phyloP scores from a whole-genome alignment of 345 rosid genomes.

The Hibiscus syriacus region DNA sequence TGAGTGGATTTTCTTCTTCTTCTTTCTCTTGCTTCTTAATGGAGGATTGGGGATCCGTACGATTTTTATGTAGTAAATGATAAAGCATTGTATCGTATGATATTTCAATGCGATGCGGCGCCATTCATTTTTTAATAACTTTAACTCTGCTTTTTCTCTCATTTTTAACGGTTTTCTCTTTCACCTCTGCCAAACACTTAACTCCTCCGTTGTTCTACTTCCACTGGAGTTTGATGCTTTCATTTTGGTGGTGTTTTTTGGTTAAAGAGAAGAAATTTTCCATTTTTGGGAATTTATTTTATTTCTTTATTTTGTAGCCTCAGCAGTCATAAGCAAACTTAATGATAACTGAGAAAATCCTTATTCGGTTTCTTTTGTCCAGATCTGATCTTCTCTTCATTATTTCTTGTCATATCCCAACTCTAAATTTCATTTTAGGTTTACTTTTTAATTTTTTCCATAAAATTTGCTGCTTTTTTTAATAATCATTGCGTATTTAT shows the following conservation, averaged over 20 bases:
- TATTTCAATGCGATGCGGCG: neutral
- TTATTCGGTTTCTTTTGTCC: no score
- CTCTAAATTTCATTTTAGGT: neutral
- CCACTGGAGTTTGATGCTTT: neutral
- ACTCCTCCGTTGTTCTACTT: neutral
- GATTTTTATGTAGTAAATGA: neutral
- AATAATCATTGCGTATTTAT: neutral
- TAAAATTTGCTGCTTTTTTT: neutral
- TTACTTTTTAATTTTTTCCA: neutral
- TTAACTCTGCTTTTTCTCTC: neutral
- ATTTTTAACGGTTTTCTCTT: neutral
- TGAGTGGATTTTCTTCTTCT: neutral
- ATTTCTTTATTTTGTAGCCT: neutral
- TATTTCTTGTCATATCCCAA: neutral
- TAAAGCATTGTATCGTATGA: neutral
- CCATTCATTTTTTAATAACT: neutral
- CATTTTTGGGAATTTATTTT: neutral
- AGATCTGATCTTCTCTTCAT: slow-evolving; percentile 3
- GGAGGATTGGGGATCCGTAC: neutral
- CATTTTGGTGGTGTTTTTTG: neutral
- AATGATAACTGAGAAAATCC: neutral
- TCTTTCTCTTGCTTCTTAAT: neutral
- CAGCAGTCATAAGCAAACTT: neutral
- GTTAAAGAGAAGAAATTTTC: neutral
- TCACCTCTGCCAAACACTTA: neutral